These are phyloP conservation scores for Phytophthora citrophthora DNA, from an alignment of 352 stramenopile genomes.

Conservation along the genomic window DNA sequence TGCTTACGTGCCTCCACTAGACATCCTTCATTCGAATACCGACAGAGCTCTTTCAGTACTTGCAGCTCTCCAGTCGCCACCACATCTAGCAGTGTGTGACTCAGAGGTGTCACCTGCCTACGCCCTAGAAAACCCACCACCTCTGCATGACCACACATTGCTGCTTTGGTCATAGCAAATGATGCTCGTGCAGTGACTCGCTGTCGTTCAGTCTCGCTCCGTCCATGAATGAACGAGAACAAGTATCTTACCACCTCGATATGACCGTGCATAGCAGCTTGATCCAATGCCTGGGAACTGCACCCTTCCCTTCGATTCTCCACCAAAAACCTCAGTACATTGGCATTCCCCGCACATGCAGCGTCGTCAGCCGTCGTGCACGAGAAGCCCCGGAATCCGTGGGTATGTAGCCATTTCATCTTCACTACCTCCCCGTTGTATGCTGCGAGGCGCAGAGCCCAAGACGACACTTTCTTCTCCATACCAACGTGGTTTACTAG, in stretches of 20 bases:
- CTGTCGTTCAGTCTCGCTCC: conserved; percentile 11
- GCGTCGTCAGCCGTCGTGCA: conserved; percentile 30
- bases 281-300: conserved; percentile 46
- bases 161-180: conserved; percentile 38
- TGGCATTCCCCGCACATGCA: conserved; percentile 40
- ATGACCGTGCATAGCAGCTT: conserved; percentile 62
- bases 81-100: conserved; percentile 37
- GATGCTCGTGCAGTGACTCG: conserved; percentile 29
- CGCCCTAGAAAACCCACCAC: conserved; percentile 32
- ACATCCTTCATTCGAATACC: conserved; percentile 39
- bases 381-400: conserved; percentile 34
- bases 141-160: conserved; percentile 31
- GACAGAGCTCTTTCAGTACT: conserved; percentile 34
- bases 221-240: conserved; percentile 31
- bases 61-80: conserved; percentile 31
- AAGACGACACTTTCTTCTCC: conserved; percentile 23
- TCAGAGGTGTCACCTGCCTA: conserved; percentile 30
- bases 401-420: conserved; percentile 37
- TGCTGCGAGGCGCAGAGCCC: conserved; percentile 33
- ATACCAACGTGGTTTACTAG: conserved; percentile 7
- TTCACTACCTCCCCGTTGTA: conserved; percentile 36
- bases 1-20: conserved; percentile 34
- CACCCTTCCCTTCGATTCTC: conserved; percentile 46
- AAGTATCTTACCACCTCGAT: conserved; percentile 56
- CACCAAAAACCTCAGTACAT: conserved; percentile 53